phyloP scores from a whole-genome alignment of 2,329 filamentous ascomycete genomes.

The Raffaelea ambrosiae region DNA sequence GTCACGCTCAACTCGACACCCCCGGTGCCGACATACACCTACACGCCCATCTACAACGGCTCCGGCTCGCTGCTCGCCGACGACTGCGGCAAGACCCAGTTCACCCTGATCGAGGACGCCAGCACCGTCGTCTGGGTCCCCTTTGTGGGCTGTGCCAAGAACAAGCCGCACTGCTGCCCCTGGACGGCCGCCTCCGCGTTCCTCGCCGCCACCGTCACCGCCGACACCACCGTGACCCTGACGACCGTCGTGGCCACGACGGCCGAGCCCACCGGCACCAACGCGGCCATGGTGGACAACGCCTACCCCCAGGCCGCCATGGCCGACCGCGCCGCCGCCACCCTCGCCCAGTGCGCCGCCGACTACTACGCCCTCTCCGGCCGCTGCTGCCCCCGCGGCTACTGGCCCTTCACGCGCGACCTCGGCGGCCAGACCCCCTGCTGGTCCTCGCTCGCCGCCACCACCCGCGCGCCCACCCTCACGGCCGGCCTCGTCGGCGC shows the following conservation, averaged over 20 bases:
- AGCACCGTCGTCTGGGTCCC: slow-evolving; percentile 18
- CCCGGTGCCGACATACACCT: slow-evolving; percentile 1
- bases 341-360: slow-evolving; percentile 13
- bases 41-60: slow-evolving; percentile 13
- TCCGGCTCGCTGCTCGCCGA: slow-evolving; percentile 15
- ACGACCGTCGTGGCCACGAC: slow-evolving; percentile 3
- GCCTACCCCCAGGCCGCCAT: slow-evolving; percentile 11
- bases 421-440: slow-evolving; percentile 20
- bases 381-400: slow-evolving; percentile 18
- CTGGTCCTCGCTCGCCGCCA: slow-evolving; percentile 14
- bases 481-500: slow-evolving; percentile 13
- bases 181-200: slow-evolving; percentile 14
- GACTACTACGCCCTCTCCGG: slow-evolving; percentile 20
- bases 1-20: slow-evolving; percentile 7
- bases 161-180: slow-evolving; percentile 19
- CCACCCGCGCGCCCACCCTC: slow-evolving; percentile 12
- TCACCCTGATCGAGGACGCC: slow-evolving; percentile 18
- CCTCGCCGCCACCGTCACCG: slow-evolving; percentile 4
- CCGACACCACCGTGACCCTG: slow-evolving; percentile 6
- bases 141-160: slow-evolving; percentile 17
- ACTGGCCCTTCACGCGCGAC: slow-evolving; percentile 17
- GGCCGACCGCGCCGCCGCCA: neutral
- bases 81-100: slow-evolving; percentile 15
- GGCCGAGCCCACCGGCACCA: slow-evolving; percentile 1
- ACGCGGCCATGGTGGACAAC: slow-evolving; percentile 1